Evolutionary conservation across 1,284 basidiomycete genomes (phyloP).

Genomic region (Rhizoctonia solani): DNA sequence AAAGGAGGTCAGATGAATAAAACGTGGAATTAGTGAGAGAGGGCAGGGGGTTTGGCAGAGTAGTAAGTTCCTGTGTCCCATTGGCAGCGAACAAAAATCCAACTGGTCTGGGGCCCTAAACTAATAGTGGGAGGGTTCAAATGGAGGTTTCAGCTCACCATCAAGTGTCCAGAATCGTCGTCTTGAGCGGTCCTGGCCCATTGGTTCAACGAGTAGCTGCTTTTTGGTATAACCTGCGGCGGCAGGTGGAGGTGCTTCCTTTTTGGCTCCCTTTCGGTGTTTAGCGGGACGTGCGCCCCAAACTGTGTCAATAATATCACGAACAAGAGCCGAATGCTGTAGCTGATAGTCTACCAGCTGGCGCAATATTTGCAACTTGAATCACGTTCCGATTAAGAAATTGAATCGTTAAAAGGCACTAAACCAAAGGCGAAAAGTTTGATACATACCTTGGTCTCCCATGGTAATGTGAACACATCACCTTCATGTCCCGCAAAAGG

Average conservation of each 20-base stretch:
- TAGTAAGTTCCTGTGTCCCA: background rate
- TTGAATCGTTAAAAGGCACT: constrained; percentile 9
- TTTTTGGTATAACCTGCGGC: constrained; percentile 59
- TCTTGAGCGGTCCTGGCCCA: constrained; percentile 71
- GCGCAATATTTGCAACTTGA: constrained; percentile 73
- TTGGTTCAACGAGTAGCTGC: constrained; percentile 62
- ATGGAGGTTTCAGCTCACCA: constrained; percentile 60
- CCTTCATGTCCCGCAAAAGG: constrained; percentile 65
- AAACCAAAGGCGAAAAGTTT: constrained; percentile 39
- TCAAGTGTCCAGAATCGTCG: constrained; percentile 80
- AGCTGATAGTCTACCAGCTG: constrained; percentile 79
- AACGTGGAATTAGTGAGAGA: constrained; percentile 44
- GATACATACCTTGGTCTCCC: constrained; percentile 72
- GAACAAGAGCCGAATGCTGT: constrained; percentile 65
- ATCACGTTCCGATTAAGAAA: constrained; percentile 39
- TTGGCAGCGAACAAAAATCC: constrained; percentile 1
- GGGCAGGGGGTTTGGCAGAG: constrained; percentile 44
- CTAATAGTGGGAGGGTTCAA: background rate
- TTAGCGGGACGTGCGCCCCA: constrained; percentile 81
- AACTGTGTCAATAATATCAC: constrained; percentile 72
- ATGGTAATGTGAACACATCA: constrained; percentile 71
- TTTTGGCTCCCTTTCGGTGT: constrained; percentile 65
- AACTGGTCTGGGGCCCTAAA: background rate
- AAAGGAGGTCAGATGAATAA: constrained; percentile 21
- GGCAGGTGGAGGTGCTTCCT: constrained; percentile 59